Evolutionary conservation across 192 early-diverging fungal genomes (phyloP), one percentile per base, ranked within the genome.

Genomic region (Umbelopsis isabellina): DNA sequence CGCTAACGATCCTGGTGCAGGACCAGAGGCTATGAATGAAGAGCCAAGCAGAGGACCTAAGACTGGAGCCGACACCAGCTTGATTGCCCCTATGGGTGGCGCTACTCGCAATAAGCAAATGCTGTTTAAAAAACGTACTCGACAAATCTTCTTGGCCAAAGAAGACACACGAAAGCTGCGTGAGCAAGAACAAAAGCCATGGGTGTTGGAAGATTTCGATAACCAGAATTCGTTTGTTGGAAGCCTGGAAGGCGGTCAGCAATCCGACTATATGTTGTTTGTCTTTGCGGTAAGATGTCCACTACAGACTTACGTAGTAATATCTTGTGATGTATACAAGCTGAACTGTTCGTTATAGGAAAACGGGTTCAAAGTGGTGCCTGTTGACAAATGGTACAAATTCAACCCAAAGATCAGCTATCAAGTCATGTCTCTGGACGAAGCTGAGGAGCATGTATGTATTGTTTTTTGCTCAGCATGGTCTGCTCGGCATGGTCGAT

Each of bases 71-170:
- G 85, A 86, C 71, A 91, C 88, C 5, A 83, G 87, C 13, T 64
- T 89, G 22, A 92, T 92, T 70, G 91, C 92, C 8, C 91, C 91
- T 2, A 81, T 84, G 58, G 91, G 91, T 22, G 89, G 90, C 2
- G 92, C 91, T 46, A 86, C 85, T 11, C 84, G 89, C 20, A 92
- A 93, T 74, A 91, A 89, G 64, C 84, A 91, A 72, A 91, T 89
- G 70, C 55, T 93, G 48, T 93, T 93, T 68, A 92, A 92, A 75
- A 92, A 91, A 74, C 83, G 87, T 10, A 94, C 92, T n/a, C 87
- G 84, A 51, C 92, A 94, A 75, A 86, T 94, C 23, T 91, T 82
- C 55, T 78, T 92, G 61, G 91, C 91, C 33, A 85, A 91, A 68
- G 90, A 92, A 72, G 87, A 90, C 22, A 86, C 84, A 65, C 88